Percentiles rank a stretch among this genome's conserved stretches.
Evolutionary conservation across 2,329 filamentous ascomycete species (phyloP).

Genomic region (Epichloe aotearoae): DNA sequence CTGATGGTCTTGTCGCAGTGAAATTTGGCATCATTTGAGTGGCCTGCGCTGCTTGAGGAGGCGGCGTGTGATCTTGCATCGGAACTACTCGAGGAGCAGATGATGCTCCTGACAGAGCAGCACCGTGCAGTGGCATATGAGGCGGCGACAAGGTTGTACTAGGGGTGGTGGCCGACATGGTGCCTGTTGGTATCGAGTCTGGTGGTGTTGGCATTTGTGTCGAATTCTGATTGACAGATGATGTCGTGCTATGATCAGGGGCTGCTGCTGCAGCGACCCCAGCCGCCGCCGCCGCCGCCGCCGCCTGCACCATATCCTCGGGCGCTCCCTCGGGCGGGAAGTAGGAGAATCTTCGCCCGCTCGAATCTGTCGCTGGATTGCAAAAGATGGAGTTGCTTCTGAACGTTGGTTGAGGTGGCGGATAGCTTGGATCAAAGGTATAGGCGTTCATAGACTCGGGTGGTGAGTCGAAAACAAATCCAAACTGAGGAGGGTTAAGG

Average conservation of each 20-base stretch:
- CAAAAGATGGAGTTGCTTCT: slow-evolving; percentile 55
- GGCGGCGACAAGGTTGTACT: slow-evolving; percentile 26
- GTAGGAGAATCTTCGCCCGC: slow-evolving; percentile 47
- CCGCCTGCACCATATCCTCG: slow-evolving; percentile 19
- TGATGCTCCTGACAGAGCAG: slow-evolving; percentile 17
- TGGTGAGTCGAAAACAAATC: slow-evolving; percentile 43
- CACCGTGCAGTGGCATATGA: slow-evolving; percentile 17
- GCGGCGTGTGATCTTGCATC: slow-evolving; percentile 18
- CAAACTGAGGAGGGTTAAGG: slow-evolving; percentile 40
- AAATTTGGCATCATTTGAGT: slow-evolving; percentile 7
- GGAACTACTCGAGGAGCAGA: slow-evolving; percentile 12
- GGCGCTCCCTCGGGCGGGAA: slow-evolving; percentile 41
- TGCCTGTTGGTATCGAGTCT: slow-evolving; percentile 24
- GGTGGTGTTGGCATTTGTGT: slow-evolving; percentile 30
- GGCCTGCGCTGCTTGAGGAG: slow-evolving; percentile 12
- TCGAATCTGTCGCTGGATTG: slow-evolving; percentile 40
- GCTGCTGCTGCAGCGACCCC: slow-evolving; percentile 18
- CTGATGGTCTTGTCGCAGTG: slow-evolving; percentile 20
- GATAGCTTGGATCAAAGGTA: slow-evolving; percentile 28
- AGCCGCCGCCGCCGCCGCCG: slow-evolving; percentile 10
- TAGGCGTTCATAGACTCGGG: slow-evolving; percentile 39
- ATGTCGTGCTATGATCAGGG: slow-evolving; percentile 15
- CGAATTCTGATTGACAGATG: slow-evolving; percentile 17
- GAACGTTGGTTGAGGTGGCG: slow-evolving; percentile 39
- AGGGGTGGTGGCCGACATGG: slow-evolving; percentile 17